Evolutionary conservation across 2,329 filamentous ascomycete species (phyloP), one percentile per base, ranked within the genome.

Genomic region (Colletotrichum nymphaeae): DNA sequence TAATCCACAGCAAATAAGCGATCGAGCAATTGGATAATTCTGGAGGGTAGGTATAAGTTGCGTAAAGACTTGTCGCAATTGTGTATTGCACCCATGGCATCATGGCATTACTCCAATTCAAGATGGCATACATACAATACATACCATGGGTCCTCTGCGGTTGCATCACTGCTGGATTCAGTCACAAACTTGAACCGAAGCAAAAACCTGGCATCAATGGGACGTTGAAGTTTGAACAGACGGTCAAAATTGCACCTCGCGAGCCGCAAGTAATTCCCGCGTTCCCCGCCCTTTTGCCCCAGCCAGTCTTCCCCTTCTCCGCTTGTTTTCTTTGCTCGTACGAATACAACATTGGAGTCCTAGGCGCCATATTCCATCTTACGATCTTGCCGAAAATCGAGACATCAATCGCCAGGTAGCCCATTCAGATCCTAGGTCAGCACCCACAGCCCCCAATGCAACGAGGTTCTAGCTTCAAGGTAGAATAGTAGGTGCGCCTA

Each of bases 91-190:
- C 42, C 11, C 7, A n/a, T 49, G 7, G 4, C 8, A 35, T 12
- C 32, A 49, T 49, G 19, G 19, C 42, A 49, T 49, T 11, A 4
- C 42, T 49, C 42, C 42, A 49, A 7, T 22, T 1, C 42, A 22
- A 49, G 42, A 7, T 49, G 7, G 19, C 42, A n/a, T 49, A 49
- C 42, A 16, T 42, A 12, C 2, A 42, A 42, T 42, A 46, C 42
- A 42, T 5, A 8, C 16, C 37, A 19, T 19, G 16, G 37, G 19
- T 5, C 42, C 19, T 49, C 42, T n/a, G 42, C 19, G 19, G 62
- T 64, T 55, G 62, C 30, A 55, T 64, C 28, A 28, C 32, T 32
- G 28, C 46, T 55, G 62, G n/a, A 64, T 64, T 49, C 19, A 14
- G 35, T 32, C 22, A 37, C 62, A 52, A 24, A n/a, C 42, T 46